phyloP scores from a whole-genome alignment of 305 asterid genomes.

The Solanum chacoense region DNA sequence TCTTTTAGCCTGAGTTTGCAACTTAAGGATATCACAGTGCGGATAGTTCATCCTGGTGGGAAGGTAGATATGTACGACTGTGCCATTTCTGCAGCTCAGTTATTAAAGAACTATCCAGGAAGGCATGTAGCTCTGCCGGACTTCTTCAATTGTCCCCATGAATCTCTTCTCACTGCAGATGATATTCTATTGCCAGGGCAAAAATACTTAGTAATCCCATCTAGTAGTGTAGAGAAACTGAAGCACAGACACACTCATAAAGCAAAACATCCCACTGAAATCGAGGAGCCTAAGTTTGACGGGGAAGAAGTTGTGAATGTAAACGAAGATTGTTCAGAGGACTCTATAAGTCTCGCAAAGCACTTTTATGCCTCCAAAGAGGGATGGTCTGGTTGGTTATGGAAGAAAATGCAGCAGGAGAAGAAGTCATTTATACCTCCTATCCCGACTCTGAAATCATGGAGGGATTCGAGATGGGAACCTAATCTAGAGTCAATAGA shows the following conservation, averaged over 20 bases:
- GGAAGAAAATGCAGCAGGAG: slow-evolving; percentile 14
- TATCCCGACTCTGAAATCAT: slow-evolving; percentile 33
- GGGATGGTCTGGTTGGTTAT: slow-evolving; percentile 16
- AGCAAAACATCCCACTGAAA: slow-evolving; percentile 8
- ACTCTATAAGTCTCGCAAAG: slow-evolving; percentile 35
- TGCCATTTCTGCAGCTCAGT: slow-evolving; percentile 36
- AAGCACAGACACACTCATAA: slow-evolving; percentile 26
- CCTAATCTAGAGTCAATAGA: slow-evolving; percentile 48
- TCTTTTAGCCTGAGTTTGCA: slow-evolving; percentile 26
- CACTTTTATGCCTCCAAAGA: slow-evolving; percentile 35
- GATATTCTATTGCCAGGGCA: slow-evolving; percentile 46
- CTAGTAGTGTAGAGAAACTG: slow-evolving; percentile 33
- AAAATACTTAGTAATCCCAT: slow-evolving; percentile 44
- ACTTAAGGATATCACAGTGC: slow-evolving; percentile 31
- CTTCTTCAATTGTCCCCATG: slow-evolving; percentile 43
- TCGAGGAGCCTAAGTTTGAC: slow-evolving; percentile 15
- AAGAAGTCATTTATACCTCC: slow-evolving; percentile 54
- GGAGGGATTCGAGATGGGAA: slow-evolving; percentile 59
- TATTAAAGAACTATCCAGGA: slow-evolving; percentile 53
- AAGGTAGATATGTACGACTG: slow-evolving; percentile 38
- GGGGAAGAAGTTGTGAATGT: slow-evolving; percentile 23
- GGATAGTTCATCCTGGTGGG: slow-evolving; percentile 64
- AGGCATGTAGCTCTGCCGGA: slow-evolving; percentile 46
- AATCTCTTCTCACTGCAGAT: slow-evolving; percentile 39
- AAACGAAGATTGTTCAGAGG: slow-evolving; percentile 21